Conservation (phyloP, 2,329 filamentous ascomycete species). For the Botrytis pseudocinerea region DNA sequence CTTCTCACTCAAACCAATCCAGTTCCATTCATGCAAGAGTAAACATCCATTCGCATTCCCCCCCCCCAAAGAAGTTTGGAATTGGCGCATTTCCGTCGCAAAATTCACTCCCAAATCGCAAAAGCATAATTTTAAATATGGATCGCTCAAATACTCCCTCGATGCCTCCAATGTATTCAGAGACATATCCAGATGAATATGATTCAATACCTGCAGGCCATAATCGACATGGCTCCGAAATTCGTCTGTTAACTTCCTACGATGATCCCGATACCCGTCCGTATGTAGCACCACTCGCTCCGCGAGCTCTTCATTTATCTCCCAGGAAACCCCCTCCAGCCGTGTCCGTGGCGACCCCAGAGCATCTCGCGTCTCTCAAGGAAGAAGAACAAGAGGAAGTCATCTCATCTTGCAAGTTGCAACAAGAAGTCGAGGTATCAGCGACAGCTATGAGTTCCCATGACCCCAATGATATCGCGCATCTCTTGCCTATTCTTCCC, state of each 20-base stretch:
- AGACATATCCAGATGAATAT: slow-evolving; percentile 55
- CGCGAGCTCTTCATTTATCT: slow-evolving; percentile 33
- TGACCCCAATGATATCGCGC: slow-evolving; percentile 41
- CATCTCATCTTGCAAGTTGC: slow-evolving; percentile 35
- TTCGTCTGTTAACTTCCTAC: slow-evolving; percentile 63
- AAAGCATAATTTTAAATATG: slow-evolving; percentile 32
- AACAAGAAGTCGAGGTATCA: slow-evolving; percentile 40
- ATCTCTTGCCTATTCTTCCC: slow-evolving; percentile 52
- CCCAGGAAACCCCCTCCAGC: slow-evolving; percentile 28
- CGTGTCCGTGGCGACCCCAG: slow-evolving; percentile 43
- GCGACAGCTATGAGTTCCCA: slow-evolving; percentile 2
- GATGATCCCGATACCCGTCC: slow-evolving; percentile 55
- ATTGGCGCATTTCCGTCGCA: slow-evolving; percentile 28
- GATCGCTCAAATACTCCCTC: slow-evolving; percentile 51
- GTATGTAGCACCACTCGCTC: slow-evolving; percentile 52
- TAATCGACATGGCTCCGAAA: slow-evolving; percentile 50
- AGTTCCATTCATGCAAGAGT: slow-evolving; percentile 16
- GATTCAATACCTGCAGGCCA: slow-evolving; percentile 48
- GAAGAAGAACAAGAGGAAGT: slow-evolving; percentile 46
- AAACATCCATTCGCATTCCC: slow-evolving; percentile 18
- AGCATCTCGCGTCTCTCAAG: slow-evolving; percentile 43
- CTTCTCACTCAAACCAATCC: neutral
- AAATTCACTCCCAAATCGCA: slow-evolving; percentile 21
- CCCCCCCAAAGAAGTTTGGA: neutral
- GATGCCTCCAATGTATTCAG: slow-evolving; percentile 57